Base-by-base conservation (phyloP, 495 filamentous ascomycete genomes). In the Talaromyces stipitatus region DNA sequence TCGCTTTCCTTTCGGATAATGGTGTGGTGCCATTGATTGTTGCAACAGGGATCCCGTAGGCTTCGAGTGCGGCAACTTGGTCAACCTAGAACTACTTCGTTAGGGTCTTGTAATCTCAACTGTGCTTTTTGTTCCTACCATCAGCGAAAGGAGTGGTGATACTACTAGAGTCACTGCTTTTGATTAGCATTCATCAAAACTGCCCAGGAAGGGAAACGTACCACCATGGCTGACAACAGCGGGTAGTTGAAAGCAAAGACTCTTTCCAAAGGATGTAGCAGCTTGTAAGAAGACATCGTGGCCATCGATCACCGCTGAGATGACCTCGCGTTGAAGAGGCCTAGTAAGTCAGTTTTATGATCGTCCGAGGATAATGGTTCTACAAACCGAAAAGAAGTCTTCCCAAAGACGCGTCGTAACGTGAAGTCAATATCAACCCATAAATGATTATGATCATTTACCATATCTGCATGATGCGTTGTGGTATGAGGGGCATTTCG, bases 201-300 rank as follows among this genome's bases (percentile, higher is more conserved):
- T 7, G 30, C 7, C 45, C 45, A 20, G 16, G 7, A 24, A 8
- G 10, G 11, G 14, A 56, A 16, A 75, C 84, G 60, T 72, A 91
- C 88, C 89, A 55, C 91, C 91, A 75, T 84, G 84, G 59, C 89
- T 87, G 20, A 95, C 84, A 28, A 97, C 82, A 4, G 92, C 92
- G 3, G 92, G 92, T 2, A 97, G 77, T 62, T 97, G 92, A 62
- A 92, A 97, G 70, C 92, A 97, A 22, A 97, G 67, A 65, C 90
- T 95, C 69, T 97, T 97, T 12, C 92, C 92, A 65, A 95, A 96
- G 1, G 90, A 94, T 3, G 92, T 97, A n/a, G 91, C 92, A 30
- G 92, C 92, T 69, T 96, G 92, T 1, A 97, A 79, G 65, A 95
- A 97, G 24, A 97, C 86, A 86, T 97, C 92, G 45, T 92, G 76